These are phyloP conservation scores for Leccinum aurantiacum DNA, from an alignment of 768 basidiomycete genomes.

Conservation along the genomic window DNA sequence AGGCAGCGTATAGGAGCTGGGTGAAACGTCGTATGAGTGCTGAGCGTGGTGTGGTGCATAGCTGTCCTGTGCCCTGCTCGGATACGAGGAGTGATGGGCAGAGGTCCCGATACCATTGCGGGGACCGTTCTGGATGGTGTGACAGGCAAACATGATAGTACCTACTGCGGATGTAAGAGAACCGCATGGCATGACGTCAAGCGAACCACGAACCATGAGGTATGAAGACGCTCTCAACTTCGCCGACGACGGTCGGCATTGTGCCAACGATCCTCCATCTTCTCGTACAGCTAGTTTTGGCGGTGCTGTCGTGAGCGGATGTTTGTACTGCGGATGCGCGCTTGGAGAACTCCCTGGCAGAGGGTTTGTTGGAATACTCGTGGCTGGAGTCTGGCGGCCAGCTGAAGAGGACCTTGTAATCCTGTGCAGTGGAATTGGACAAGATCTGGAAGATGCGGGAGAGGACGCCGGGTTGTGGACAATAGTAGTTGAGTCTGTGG, in stretches of 20 bases:
- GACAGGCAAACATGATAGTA: slow-evolving; percentile 42
- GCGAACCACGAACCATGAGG: slow-evolving; percentile 69
- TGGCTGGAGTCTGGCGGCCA: slow-evolving; percentile 69
- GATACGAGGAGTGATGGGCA: slow-evolving; percentile 26
- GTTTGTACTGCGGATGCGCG: slow-evolving; percentile 67
- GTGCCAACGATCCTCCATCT: slow-evolving; percentile 73
- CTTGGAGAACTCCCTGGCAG: slow-evolving; percentile 48
- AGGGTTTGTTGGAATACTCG: slow-evolving; percentile 41
- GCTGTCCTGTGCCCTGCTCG: slow-evolving; percentile 26
- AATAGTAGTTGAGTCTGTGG: slow-evolving; percentile 53
- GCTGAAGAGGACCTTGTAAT: slow-evolving; percentile 59
- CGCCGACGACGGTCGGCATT: slow-evolving; percentile 57
- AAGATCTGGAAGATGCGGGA: slow-evolving; percentile 80
- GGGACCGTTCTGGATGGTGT: slow-evolving; percentile 30
- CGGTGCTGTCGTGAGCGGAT: slow-evolving; percentile 54
- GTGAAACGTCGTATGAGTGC: slow-evolving; percentile 30
- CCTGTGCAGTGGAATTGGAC: slow-evolving; percentile 47
- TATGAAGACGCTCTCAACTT: slow-evolving; percentile 87
- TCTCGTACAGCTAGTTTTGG: slow-evolving; percentile 85
- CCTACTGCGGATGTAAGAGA: slow-evolving; percentile 28
- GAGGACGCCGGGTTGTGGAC: slow-evolving; percentile 51
- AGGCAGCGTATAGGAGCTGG: slow-evolving; percentile 32
- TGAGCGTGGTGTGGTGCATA: slow-evolving; percentile 27
- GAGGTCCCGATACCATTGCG: slow-evolving; percentile 23
- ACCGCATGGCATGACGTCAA: slow-evolving; percentile 38